Base-by-base conservation (phyloP, 148 eudicot species). In the Rhododendron williamsianum region DNA sequence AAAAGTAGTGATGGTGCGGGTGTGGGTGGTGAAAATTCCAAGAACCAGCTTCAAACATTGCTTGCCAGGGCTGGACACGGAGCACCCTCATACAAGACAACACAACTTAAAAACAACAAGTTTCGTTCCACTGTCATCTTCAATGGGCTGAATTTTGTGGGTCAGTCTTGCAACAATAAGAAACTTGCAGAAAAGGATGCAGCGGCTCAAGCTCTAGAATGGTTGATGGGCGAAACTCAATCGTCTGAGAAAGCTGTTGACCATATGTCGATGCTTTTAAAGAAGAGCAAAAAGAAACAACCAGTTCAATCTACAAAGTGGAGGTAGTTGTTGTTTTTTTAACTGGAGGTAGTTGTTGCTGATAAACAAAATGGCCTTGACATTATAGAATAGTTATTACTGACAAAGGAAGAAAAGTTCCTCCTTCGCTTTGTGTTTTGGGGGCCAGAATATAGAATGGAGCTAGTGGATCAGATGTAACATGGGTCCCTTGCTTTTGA, bases 121-220 rank as follows among this genome's bases (percentile, higher is more conserved):
- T 97, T 91, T 79, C 92, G 93, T 65, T 85, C 98, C 46, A 92
- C 91, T n/a, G 99, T 95, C 49, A 23, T 82, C 13, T 92, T 97
- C 88, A 97, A 92, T 67, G 94, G 96, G 35, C 82, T 97, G 88
- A 93, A 95, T 86, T 97, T 97, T 89, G 90, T 89, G 15, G 96
- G 99, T 27, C 91, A 89, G 85, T 93, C 99, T 79, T 87, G 92
- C 87, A 90, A 86, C 84, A 97, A 85, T 88, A 97, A 95, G 88
- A 97, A 93, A 90, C 91, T 87, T 77, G 98, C 99, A 4, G 99
- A 97, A 86, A 97, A 97, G 83, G 95, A 93, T 83, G 99, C 98
- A 6, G 99, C 99, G 69, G 89, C 92, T 46, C 94, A 94, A 88
- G 99, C 98, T 86, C 60, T 97, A 52, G 88, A 86, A 83, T 97